Evolutionary conservation across 495 filamentous ascomycete genomes (phyloP), one percentile per base, ranked within the genome.

Genomic region (Xylaria bambusicola): DNA sequence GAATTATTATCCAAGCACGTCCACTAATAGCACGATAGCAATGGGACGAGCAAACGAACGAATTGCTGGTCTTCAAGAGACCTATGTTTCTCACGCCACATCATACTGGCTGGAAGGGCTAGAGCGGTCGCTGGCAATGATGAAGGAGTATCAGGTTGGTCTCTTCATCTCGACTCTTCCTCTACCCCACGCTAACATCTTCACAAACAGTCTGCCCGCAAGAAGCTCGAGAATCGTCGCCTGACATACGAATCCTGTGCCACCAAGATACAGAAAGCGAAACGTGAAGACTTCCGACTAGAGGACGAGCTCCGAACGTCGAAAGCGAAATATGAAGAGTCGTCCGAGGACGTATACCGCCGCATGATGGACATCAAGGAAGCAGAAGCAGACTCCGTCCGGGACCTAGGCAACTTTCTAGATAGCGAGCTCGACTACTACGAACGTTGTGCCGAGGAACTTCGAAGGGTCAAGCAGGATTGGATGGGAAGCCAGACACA

Each of bases 281-380:
- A 97, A 79, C 88, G 85, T 62, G 93, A 98, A 60, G 92, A 98
- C 70, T 96, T 92, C 76, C 82, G 90, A 46, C 82, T 94, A 49
- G 92, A 98, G 74, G 95, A 98, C 71, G 93, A 98, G 71, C 82
- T 96, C 50, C 87, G 95, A 58, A 82, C 85, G 13, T 88, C 96
- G 69, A 97, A 97, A 68, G 89, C 90, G 58, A 98, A 97, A 72
- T 98, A 97, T 66, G 94, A 97, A 66, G 95, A 98, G 72, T 89
- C 91, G 6, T 96, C 84, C 61, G 94, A 98, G 62, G 94, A 98
- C 65, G 93, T 98, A 58, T 80, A 85, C 62, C 86, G 93, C 61
- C 84, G 94, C 54, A 98, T 98, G 95, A 84, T 94, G 72, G 94
- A 98, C 63, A 96, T 98, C 72, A 90, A 94, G 72, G 91, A 97